Evolutionary conservation across 202 grass and related monocot genomes (phyloP).

Genomic region (Brachypodium distachyon): DNA sequence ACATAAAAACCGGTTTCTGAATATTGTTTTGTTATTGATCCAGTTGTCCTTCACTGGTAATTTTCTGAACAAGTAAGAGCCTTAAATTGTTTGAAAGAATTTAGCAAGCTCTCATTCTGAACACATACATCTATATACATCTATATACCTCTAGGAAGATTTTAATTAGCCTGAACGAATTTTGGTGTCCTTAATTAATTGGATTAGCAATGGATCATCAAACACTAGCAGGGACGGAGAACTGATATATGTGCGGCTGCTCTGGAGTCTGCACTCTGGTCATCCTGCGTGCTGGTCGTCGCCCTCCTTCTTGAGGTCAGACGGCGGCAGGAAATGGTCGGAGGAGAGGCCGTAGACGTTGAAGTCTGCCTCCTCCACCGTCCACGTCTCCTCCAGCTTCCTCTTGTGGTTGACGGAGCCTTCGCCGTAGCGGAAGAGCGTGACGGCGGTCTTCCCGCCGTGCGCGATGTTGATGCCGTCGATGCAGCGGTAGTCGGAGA

Average conservation of each 20-base stretch:
- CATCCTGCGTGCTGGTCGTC: conserved; percentile 19
- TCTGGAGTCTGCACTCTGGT: no score
- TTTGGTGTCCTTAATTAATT: background rate
- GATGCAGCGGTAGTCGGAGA: conserved; percentile 72
- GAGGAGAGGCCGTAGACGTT: conserved; percentile 52
- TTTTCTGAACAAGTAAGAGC: no score
- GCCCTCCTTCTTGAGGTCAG: conserved; percentile 47
- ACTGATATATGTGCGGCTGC: no score
- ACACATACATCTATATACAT: background rate
- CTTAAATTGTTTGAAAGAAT: background rate
- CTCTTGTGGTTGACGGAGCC: conserved; percentile 89
- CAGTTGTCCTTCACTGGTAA: background rate
- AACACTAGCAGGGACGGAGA: no score
- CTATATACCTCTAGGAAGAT: background rate
- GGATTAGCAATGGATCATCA: background rate
- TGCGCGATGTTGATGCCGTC: conserved; percentile 82
- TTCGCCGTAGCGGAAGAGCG: conserved; percentile 77
- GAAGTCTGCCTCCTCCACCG: conserved; percentile 88
- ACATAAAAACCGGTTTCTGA: no score
- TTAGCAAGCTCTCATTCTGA: no score
- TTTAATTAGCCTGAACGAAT: background rate
- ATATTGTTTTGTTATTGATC: background rate
- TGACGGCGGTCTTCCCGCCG: conserved; percentile 62
- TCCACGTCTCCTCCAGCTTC: conserved; percentile 92
- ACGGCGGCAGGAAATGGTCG: conserved; percentile 75